Percentiles rank a stretch among this genome's conserved stretches.
These are phyloP conservation scores for Mucor saturninus DNA, from an alignment of 371 early-diverging fungal species.

Conservation along the genomic window DNA sequence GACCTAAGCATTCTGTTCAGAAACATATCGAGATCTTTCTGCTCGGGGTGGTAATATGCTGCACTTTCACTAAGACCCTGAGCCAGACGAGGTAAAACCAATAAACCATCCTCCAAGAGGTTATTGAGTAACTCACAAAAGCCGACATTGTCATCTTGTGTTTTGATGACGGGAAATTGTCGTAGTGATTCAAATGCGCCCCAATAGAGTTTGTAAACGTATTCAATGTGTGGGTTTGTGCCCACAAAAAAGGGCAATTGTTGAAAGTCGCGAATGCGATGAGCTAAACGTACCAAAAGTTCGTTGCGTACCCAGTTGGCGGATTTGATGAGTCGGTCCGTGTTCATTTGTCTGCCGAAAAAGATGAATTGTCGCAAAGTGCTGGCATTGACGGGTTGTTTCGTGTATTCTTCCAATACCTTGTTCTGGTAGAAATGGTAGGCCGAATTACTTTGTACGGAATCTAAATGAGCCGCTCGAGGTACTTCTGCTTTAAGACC, in stretches of 20 bases:
- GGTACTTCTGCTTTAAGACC: constrained; percentile 22
- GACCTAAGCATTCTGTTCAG: constrained; percentile 88
- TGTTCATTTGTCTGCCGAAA: constrained; percentile 90
- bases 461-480: constrained; percentile 16
- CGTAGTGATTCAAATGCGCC: constrained; percentile 84
- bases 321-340: constrained; percentile 79
- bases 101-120: constrained; percentile 76
- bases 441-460: constrained; percentile 51
- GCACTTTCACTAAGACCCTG: constrained; percentile 85
- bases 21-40: constrained; percentile 72
- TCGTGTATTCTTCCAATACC: constrained; percentile 84
- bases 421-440: constrained; percentile 91
- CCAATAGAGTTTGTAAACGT: constrained; percentile 89
- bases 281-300: constrained; percentile 89
- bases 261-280: constrained; percentile 89
- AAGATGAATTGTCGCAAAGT: constrained; percentile 92
- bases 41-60: constrained; percentile 37
- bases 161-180: constrained; percentile 67
- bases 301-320: constrained; percentile 92
- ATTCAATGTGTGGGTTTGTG: constrained; percentile 88
- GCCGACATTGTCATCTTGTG: constrained; percentile 71
- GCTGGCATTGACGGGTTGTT: constrained; percentile 78
- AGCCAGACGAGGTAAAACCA: constrained; percentile 87
- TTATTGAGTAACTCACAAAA: constrained; percentile 77
- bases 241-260: constrained; percentile 93